Evolutionary conservation across 2,329 filamentous ascomycete genomes (phyloP), one percentile per base, ranked within the genome.

Genomic region (Pestalotiopsis sp.): DNA sequence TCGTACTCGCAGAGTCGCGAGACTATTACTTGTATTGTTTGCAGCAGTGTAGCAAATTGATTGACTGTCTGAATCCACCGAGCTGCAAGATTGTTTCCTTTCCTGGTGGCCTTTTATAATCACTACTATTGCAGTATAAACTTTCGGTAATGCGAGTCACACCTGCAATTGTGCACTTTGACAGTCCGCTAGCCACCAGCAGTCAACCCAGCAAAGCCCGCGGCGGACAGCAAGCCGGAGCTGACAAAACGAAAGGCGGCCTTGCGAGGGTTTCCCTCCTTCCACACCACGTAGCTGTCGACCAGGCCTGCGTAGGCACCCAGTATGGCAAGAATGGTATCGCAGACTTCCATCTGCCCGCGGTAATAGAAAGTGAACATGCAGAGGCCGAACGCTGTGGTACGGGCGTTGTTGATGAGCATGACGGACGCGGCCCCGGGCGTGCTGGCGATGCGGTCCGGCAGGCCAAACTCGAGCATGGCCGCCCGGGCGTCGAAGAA

Each of bases 391-490:
- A 77, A 17, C n/a, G 69, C 59, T 14, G 73, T 75, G 0, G 73
- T 75, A 31, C 75, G 73, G 11, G 68, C 74, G 23, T 72, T 70
- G 11, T 71, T 71, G 41, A 73, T 63, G 9, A 66, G n/a, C 69
- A 76, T 74, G 13, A 76, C 72, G 2, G 74, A 69, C 12, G 67
- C 69, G 3, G 75, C 69, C 9, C 69, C 69, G 1, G 72, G 72
- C 1, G 69, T 38, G 31, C 61, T 27, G 4, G 76, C 76, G 65
- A 77, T 71, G 61, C 68, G 72, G 0, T 49, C 65, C 3, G 72
- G 74, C 6, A 77, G 69, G 17, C 76, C 75, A 58, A 77, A 77
- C 52, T 76, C 75, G 13, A 68, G 71, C 72, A 77, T 74, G 20
- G 76, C 68, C 7, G 20, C 70, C 4, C 63, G 68, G 2, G 76